These are phyloP conservation scores for Lentinula boryana DNA, from an alignment of 768 basidiomycete species.

Conservation along the genomic window DNA sequence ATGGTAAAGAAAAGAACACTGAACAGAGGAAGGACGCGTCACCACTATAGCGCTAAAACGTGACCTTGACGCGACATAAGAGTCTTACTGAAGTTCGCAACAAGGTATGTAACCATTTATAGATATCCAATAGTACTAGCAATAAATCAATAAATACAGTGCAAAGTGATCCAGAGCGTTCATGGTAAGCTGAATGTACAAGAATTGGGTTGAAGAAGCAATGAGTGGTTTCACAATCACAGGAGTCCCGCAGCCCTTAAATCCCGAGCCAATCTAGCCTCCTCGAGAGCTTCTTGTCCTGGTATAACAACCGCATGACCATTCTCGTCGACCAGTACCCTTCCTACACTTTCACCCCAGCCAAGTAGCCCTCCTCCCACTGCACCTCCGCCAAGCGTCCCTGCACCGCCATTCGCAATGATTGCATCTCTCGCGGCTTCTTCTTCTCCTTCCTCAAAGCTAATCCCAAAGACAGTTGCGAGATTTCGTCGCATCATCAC, in stretches of 20 bases:
- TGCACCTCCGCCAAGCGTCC: not conserved
- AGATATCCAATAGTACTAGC: not conserved
- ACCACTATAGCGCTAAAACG: not conserved
- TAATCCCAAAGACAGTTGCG: conserved; percentile 45
- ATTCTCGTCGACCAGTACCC: conserved; percentile 14
- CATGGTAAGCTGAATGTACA: not conserved
- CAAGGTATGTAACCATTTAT: too few species aligned
- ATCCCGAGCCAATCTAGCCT: conserved; percentile 42
- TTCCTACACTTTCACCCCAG: not conserved
- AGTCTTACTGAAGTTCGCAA: not conserved
- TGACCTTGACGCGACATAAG: not conserved
- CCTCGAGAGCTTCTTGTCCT: conserved; percentile 27
- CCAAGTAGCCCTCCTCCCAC: not conserved
- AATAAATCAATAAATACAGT: conserved; percentile 1
- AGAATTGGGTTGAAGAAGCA: not conserved
- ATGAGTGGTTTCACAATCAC: conserved; percentile 16
- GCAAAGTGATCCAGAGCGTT: not conserved
- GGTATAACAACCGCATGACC: conserved; percentile 22
- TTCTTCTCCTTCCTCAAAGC: conserved; percentile 29
- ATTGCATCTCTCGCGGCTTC: conserved; percentile 8
- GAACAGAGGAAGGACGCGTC: conserved; percentile 11
- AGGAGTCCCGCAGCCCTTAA: conserved; percentile 51
- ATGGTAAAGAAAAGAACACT: conserved; percentile 29
- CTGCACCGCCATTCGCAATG: not conserved
- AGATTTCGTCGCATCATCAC: conserved; percentile 44